Conservation (phyloP, 805 yeast species). For the Maudiozyma serrabonitensis region DNA sequence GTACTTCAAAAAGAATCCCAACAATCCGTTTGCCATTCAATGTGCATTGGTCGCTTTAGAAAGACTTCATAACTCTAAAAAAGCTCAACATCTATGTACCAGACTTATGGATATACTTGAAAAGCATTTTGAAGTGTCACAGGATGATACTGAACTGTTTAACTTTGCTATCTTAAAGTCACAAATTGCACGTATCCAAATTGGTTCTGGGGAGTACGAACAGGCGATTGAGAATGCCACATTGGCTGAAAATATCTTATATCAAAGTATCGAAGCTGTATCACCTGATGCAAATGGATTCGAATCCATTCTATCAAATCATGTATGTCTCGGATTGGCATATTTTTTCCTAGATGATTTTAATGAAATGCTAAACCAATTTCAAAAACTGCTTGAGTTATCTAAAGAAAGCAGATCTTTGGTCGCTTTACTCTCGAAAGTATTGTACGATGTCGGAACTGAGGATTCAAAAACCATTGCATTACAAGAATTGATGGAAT, state of each 20-base stretch:
- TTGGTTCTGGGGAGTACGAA: conserved; percentile 50
- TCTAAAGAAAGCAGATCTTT: conserved; percentile 54
- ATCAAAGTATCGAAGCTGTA: conserved; percentile 20
- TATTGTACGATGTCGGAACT: conserved; percentile 64
- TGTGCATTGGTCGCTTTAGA: conserved; percentile 53
- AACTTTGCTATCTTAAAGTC: conserved; percentile 53
- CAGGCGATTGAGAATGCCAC: conserved; percentile 54
- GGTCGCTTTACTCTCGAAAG: conserved; percentile 68
- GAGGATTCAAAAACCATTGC: conserved; percentile 79
- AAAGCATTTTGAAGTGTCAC: conserved; percentile 44
- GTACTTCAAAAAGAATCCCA: conserved; percentile 53
- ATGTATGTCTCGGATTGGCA: conserved; percentile 64
- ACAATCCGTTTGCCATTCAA: conserved; percentile 47
- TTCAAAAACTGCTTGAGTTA: conserved; percentile 49
- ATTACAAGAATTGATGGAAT: conserved; percentile 65
- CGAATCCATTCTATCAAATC: conserved; percentile 40
- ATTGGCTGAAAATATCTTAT: conserved; percentile 40
- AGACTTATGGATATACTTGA: conserved; percentile 44
- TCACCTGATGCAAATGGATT: background rate
- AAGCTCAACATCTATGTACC: conserved; percentile 41
- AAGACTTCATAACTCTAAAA: conserved; percentile 52
- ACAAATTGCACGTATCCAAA: conserved; percentile 59
- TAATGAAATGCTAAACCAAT: conserved; percentile 56
- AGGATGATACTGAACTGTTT: conserved; percentile 36
- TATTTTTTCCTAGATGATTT: conserved; percentile 54